Evolutionary conservation across 2,329 filamentous ascomycete species (phyloP), one percentile per base, ranked within the genome.

Genomic region (Fonsecaea erecta): DNA sequence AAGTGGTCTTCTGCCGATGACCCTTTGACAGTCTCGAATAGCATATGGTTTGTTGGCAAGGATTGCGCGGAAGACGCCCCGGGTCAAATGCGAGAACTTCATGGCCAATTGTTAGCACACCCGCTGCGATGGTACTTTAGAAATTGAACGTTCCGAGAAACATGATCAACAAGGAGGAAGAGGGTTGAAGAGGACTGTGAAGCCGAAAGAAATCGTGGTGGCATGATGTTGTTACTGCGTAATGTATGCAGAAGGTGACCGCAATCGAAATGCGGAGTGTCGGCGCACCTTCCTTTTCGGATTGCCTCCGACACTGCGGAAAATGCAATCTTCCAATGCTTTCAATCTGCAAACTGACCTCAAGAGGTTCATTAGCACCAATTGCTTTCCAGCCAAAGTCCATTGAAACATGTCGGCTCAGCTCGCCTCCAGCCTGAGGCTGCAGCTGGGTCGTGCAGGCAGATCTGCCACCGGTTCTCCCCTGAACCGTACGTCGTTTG

Each of bases 21-120:
- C 62, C 51, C 52, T 52, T 54, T 40, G 60, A 56, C 70, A 72
- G n/a, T 60, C 62, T 53, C 48, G 56, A 35, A 58, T 51, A 5
- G 57, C 26, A 52, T 80, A 75, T n/a, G 79, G 79, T 68, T 77
- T 76, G 66, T 79, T 79, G 66, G 80, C 77, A 56, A 82, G 69
- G 53, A 82, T 76, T 48, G 79, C 77, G 56, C 77, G 76, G 65
- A 82, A 80, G 61, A 82, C 78, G 64, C 75, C 72, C 69, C 77
- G 76, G 43, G 79, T 80, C 5, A 82, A 74, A 67, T 80, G 75
- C 54, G 79, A 71, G 16, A 64, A 62, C 68, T 79, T 79, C 80
- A 82, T 82, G 64, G 43, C 24, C 43, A 35, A 2, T n/a, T 4
- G 8, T 24, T 48, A 2, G 18, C 12, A 32, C 14, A 30, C 30